Evolutionary conservation across 306 rosid genomes (phyloP), one percentile per base, ranked within the genome.

Genomic region (Inga leiocalycina): DNA sequence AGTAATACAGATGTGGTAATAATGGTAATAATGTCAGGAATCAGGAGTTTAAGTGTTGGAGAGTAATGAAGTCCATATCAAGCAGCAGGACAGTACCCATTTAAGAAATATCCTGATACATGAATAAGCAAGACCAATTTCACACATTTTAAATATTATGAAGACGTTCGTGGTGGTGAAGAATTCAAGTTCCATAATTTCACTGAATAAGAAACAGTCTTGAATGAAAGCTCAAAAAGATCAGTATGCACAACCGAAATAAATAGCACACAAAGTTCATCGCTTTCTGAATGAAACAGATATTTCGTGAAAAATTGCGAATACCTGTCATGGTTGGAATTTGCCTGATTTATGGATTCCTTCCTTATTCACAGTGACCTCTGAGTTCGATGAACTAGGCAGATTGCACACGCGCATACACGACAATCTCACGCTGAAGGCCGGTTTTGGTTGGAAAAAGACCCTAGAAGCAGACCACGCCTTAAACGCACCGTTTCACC

Each of bases 291-390:
- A 34, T 48, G 79, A 75, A 75, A 20, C 17, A n/a, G 5, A 75
- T 10, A 41, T 76, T 30, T 61, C 4, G 41, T 2, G 45, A 84
- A 66, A 72, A 61, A 30, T 12, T 16, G 39, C 8, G 54, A 68
- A 75, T 88, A 93, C 98, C 97, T 37, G 97, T 87, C 98, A 93
- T 93, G 87, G 68, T 82, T 86, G 78, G 35, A 34, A 76, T 78
- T 62, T 43, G 59, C 75, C 59, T 43, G 56, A 44, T 27, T 70
- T 85, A 24, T 27, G 64, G 44, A 46, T 71, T 69, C n/a, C 45
- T 67, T 79, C 76, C 75, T 66, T 12, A 0, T 83, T 22, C 24
- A 14, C 32, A 86, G 84, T 48, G 83, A 71, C 12, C 66, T 9
- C 27, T 62, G 73, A 32, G 76, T 24, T 45, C 73, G 77, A 52